Conservation (phyloP, 2,329 filamentous ascomycete genomes). For the Intubia oerlemansii region DNA sequence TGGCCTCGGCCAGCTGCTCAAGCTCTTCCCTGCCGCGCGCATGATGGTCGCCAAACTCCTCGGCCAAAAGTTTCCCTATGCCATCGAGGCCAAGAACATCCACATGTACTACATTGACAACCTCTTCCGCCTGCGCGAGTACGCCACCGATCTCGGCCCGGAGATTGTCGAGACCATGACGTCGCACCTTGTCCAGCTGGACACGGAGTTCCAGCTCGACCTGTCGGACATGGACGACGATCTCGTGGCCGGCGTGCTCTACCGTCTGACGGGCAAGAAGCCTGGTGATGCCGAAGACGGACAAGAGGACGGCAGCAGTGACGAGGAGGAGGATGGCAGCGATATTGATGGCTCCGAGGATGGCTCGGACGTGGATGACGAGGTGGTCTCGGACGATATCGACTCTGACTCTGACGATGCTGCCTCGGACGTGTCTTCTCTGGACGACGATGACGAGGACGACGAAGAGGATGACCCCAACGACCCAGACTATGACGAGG, state of each 20-base stretch:
- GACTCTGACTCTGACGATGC: background rate
- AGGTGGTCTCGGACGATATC: slow-evolving; percentile 9
- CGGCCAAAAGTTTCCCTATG: slow-evolving; percentile 48
- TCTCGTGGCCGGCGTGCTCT: slow-evolving; percentile 50
- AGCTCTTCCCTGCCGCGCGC: slow-evolving; percentile 62
- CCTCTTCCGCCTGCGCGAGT: slow-evolving; percentile 53
- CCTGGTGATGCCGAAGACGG: background rate
- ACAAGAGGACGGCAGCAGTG: background rate
- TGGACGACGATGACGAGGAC: background rate
- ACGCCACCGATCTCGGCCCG: slow-evolving; percentile 55
- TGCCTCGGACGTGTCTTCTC: no score
- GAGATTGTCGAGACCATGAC: slow-evolving; percentile 70
- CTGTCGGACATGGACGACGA: slow-evolving; percentile 86
- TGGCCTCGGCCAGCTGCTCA: slow-evolving; percentile 53
- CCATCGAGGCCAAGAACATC: slow-evolving; percentile 53
- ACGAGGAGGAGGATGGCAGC: background rate
- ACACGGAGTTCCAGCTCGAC: slow-evolving; percentile 87
- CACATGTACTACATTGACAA: slow-evolving; percentile 82
- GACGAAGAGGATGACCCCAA: slow-evolving; percentile 36
- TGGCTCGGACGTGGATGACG: slow-evolving; percentile 28
- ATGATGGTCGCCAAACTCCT: slow-evolving; percentile 47
- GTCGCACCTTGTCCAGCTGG: slow-evolving; percentile 76
- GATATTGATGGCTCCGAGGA: slow-evolving; percentile 17
- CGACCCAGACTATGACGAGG: slow-evolving; percentile 42
- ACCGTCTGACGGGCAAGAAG: slow-evolving; percentile 18